Conservation (phyloP, 768 basidiomycete genomes). For the Xerocomus brunneocitrinus region DNA sequence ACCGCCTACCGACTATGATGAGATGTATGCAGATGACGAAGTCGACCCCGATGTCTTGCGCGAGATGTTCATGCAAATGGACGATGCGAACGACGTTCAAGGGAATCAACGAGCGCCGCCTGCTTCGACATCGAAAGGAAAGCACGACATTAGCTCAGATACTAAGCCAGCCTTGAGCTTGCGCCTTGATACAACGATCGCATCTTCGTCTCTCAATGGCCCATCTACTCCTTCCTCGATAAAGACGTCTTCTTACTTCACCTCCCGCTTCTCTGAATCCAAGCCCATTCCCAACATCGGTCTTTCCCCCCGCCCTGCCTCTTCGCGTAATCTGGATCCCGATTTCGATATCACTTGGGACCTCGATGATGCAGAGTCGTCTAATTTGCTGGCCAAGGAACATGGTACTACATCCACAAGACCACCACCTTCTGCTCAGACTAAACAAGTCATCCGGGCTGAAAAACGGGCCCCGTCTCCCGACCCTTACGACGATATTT, state of each 20-base stretch:
- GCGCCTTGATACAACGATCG: neutral
- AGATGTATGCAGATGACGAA: conserved; percentile 25
- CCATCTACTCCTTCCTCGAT: conserved; percentile 3
- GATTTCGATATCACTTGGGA: conserved; percentile 27
- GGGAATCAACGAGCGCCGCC: neutral
- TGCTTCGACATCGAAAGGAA: conserved; percentile 2
- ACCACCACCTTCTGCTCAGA: neutral
- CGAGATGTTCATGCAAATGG: conserved; percentile 19
- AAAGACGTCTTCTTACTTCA: conserved; percentile 21
- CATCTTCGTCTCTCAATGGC: conserved; percentile 11
- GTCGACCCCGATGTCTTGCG: conserved; percentile 28
- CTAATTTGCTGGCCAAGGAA: conserved; percentile 4
- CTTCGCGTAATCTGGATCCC: conserved; percentile 15
- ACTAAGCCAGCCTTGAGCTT: neutral
- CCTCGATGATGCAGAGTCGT: conserved; percentile 28
- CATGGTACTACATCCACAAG: conserved; percentile 10
- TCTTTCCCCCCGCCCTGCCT: conserved; percentile 28
- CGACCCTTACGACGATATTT: conserved; percentile 33
- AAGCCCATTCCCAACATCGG: conserved; percentile 23
- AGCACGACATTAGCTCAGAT: neutral
- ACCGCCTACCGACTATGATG: conserved; percentile 15
- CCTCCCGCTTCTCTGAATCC: conserved; percentile 2
- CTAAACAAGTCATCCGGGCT: conserved; percentile 1
- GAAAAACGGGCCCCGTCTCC: conserved; percentile 15
- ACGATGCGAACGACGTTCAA: conserved; percentile 9